Evolutionary conservation across 208 protist genomes (phyloP), one percentile per base, ranked within the genome.

Genomic region (Herpetomonas tarakana): DNA sequence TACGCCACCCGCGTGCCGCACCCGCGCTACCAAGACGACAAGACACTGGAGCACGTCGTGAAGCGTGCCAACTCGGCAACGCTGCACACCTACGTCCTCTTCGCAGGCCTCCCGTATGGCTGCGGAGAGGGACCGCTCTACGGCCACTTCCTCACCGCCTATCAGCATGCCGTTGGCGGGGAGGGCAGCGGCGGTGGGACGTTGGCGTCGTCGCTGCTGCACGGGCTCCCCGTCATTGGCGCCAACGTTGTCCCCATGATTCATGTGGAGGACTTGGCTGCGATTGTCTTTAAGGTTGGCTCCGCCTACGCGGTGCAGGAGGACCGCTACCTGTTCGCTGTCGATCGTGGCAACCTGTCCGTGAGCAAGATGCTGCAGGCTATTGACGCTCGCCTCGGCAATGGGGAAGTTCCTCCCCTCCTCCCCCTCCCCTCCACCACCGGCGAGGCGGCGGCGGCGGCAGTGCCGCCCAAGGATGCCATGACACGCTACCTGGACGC

Each of bases 211-310:
- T 6, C 35, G 14, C 35, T 41, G 9, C 35, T 41, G 35, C 35
- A 41, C 6, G 9, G 35, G 35, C 35, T 18, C 14, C 35, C 35
- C 35, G 14, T 41, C 14, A 6, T 41, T 41, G 94, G 94, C 24
- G 64, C 71, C 31, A 97, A 97, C 63, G 62, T 78, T 25, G 65
- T 98, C 25, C 91, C 96, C 14, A 94, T 92, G 65, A 97, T 98
- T 46, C 94, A 98, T 70, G 86, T 97, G 2, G 65, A 88, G 39
- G 96, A 98, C 68, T 71, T 97, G 16, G 82, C 90, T 19, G 67
- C 62, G 2, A 79, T 95, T 19, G 63, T 92, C 18, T 87, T 73
- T 52, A 68, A 84, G 49, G 60, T 96, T 18, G 85, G 82, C n/a
- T 76, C 78, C 25, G 61, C 76, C 16, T 87, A 92, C 51, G 78